These are phyloP conservation scores for Umbelopsis sp. DNA, from an alignment of 192 early-diverging fungal species.

Conservation along the genomic window DNA sequence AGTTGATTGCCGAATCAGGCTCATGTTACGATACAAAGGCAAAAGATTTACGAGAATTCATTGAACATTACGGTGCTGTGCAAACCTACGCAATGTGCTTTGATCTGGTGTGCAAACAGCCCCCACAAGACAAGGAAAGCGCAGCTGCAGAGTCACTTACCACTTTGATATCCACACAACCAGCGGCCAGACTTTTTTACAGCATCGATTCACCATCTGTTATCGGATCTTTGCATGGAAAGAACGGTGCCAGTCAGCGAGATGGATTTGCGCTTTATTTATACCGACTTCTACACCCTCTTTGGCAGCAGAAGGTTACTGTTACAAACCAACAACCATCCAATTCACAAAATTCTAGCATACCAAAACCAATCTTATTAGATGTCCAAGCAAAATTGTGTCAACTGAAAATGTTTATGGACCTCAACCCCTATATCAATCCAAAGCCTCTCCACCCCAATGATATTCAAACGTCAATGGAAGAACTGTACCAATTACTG, in stretches of 20 bases:
- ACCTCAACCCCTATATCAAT: conserved; percentile 14
- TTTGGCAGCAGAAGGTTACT: conserved; percentile 62
- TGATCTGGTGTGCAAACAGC: conserved; percentile 45
- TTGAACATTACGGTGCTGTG: conserved; percentile 59
- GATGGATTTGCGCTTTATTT: conserved; percentile 76
- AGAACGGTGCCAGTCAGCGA: conserved; percentile 56
- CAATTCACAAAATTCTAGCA: background rate
- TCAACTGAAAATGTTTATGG: conserved; percentile 26
- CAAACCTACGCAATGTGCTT: conserved; percentile 90
- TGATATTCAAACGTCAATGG: conserved; percentile 25
- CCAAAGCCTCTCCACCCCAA: conserved; percentile 14
- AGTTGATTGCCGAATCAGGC: conserved; percentile 55
- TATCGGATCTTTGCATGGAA: conserved; percentile 8
- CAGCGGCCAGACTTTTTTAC: conserved; percentile 30
- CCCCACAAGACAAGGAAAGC: background rate
- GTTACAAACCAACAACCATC: conserved; percentile 6
- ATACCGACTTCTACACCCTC: conserved; percentile 65
- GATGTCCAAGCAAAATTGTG: conserved; percentile 16
- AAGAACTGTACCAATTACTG: conserved; percentile 28
- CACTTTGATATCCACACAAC: conserved; percentile 5
- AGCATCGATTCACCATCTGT: conserved; percentile 37
- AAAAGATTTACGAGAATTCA: conserved; percentile 33
- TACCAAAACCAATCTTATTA: background rate
- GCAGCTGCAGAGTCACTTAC: background rate
- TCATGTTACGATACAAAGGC: conserved; percentile 13